Evolutionary conservation across 768 basidiomycete species (phyloP).

Genomic region (Mycena metata): DNA sequence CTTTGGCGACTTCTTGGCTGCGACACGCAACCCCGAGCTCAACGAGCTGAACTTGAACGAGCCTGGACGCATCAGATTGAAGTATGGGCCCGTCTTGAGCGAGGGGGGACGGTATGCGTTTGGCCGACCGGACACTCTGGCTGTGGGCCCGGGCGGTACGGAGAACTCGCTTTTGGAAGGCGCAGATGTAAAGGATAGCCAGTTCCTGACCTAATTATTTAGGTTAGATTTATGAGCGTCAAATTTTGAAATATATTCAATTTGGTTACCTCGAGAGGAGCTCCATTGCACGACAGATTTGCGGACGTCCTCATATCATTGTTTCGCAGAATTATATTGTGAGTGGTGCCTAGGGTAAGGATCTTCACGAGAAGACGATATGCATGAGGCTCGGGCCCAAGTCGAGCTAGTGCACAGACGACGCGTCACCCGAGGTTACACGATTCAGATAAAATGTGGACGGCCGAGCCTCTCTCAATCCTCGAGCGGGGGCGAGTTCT

Average conservation of each 20-base stretch:
- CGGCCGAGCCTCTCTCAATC: slow-evolving; percentile 10
- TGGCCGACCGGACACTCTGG: slow-evolving; percentile 5
- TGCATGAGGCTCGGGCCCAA: slow-evolving; percentile 13
- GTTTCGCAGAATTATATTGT: slow-evolving; percentile 11
- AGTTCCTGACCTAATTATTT: slow-evolving; percentile 14
- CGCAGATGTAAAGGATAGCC: not conserved
- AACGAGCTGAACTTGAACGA: slow-evolving; percentile 10
- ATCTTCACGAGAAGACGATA: slow-evolving; percentile 12
- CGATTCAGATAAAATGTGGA: slow-evolving; percentile 14
- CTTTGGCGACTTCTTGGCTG: slow-evolving; percentile 18
- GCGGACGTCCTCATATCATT: slow-evolving; percentile 10
- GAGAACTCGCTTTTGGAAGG: slow-evolving; percentile 16
- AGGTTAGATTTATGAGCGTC: slow-evolving; percentile 12
- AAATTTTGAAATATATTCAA: slow-evolving; percentile 13
- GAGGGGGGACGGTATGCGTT: slow-evolving; percentile 22
- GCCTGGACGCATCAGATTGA: too few species aligned
- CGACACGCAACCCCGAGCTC: slow-evolving; percentile 19
- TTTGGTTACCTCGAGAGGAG: slow-evolving; percentile 12
- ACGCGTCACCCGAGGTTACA: slow-evolving; percentile 12
- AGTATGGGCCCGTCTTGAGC: not conserved
- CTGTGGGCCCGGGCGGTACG: not conserved
- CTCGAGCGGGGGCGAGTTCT: slow-evolving; percentile 14
- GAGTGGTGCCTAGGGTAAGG: slow-evolving; percentile 12
- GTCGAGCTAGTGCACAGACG: slow-evolving; percentile 6
- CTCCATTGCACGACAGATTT: slow-evolving; percentile 11